Evolutionary conservation across 176 grass and related monocot species (phyloP).

Genomic region (Avena atlantica): DNA sequence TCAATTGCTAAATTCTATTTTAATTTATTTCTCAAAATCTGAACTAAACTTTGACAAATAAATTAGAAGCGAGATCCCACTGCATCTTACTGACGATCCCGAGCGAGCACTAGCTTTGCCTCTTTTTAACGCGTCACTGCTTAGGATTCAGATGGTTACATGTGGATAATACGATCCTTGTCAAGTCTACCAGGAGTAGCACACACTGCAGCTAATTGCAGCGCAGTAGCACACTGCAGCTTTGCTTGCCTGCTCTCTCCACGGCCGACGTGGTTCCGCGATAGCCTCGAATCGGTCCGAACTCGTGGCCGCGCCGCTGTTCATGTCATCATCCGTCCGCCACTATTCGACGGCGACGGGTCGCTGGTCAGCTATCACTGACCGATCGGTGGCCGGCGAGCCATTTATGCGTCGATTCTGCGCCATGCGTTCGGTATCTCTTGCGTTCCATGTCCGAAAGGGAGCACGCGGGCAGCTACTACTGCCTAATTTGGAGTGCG

Average conservation of each 20-base stretch:
- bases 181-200: not conserved
- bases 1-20: too few relatives aligned
- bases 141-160: not conserved
- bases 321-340: not conserved
- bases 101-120: not conserved
- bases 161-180: not conserved
- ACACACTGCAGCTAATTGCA: not conserved
- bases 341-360: not conserved
- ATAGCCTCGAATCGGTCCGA: not conserved
- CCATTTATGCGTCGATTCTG: not conserved
- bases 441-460: not conserved
- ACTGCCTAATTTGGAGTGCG: not conserved
- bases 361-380: not conserved
- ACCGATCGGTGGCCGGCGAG: not conserved
- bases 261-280: not conserved
- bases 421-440: not conserved
- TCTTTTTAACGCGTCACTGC: constrained; percentile 25
- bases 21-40: too few relatives aligned
- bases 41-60: too few relatives aligned
- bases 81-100: not conserved
- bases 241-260: not conserved
- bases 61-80: too few relatives aligned
- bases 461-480: not conserved
- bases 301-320: not conserved
- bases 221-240: not conserved